These are phyloP conservation scores for Phytophthora nicotianae DNA, from an alignment of 352 stramenopile genomes.

Conservation along the genomic window DNA sequence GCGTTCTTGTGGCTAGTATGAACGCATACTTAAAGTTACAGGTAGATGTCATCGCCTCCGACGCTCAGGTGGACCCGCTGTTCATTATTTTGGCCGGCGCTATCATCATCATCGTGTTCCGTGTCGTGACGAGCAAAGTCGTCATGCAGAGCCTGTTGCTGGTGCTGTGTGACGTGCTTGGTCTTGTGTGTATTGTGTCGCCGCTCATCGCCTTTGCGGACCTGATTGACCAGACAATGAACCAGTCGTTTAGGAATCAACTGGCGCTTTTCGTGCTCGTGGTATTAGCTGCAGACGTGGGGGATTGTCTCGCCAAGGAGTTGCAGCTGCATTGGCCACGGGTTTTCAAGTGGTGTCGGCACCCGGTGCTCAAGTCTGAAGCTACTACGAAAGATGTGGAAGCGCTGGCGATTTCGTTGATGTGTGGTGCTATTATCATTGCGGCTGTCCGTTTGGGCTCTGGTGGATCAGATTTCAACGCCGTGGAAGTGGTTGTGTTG, in stretches of 20 bases:
- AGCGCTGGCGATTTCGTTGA: slow-evolving; percentile 38
- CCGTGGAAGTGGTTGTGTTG: slow-evolving; percentile 46
- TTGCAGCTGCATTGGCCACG: slow-evolving; percentile 33
- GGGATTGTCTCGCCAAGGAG: slow-evolving; percentile 32
- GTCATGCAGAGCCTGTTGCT: slow-evolving; percentile 54
- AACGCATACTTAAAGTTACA: slow-evolving; percentile 58
- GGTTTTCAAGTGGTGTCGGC: slow-evolving; percentile 24
- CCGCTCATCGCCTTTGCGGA: slow-evolving; percentile 52
- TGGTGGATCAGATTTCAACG: slow-evolving; percentile 26
- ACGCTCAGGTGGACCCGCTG: slow-evolving; percentile 49
- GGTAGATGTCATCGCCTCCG: slow-evolving; percentile 31
- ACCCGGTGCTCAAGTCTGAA: slow-evolving; percentile 33
- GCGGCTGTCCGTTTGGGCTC: slow-evolving; percentile 33
- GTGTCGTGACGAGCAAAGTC: slow-evolving; percentile 54
- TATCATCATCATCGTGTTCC: slow-evolving; percentile 47
- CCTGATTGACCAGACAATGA: slow-evolving; percentile 47
- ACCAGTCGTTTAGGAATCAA: slow-evolving; percentile 40
- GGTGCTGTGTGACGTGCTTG: slow-evolving; percentile 47
- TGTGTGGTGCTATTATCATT: slow-evolving; percentile 42
- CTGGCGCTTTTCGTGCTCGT: slow-evolving; percentile 55
- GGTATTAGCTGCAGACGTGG: slow-evolving; percentile 51
- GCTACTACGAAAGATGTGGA: slow-evolving; percentile 32
- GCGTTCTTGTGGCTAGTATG: slow-evolving; percentile 52
- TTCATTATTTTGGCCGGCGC: slow-evolving; percentile 51
- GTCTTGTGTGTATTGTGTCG: slow-evolving; percentile 43